Base-by-base conservation (phyloP, 2,329 filamentous ascomycete genomes). In the Ophiostoma tasmaniense region DNA sequence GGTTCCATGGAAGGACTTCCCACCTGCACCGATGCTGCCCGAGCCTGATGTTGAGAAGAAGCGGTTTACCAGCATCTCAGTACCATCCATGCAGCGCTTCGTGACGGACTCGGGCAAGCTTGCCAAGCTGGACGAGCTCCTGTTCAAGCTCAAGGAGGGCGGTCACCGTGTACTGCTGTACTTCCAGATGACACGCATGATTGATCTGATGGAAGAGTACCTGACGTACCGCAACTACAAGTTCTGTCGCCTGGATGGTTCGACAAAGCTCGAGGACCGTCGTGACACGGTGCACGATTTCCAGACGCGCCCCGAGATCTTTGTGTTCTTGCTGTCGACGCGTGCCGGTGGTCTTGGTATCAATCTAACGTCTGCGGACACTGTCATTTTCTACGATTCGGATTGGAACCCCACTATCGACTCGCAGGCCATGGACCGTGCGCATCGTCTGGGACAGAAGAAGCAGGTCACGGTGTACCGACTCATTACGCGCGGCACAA, bases 141-240 rank as follows among this genome's bases (percentile, higher is more conserved):
- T 99, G 17, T 91, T 91, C 77, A 86, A 93, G 78, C 88, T 99
- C 75, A 99, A 98, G 84, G 90, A 92, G 71, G 91, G 90, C 72
- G 91, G 91, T 45, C 95, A 99, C 75, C 93, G 95, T 76, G 95
- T 99, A 28, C 83, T 99, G 68, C 83, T 99, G 25, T 99, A 99
- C 84, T 99, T 99, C 91, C 95, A 99, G 83, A 99, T 99, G 95
- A 99, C 95, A 3, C 91, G 92, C 76, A 99, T 99, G 95, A 98
- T 99, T 76, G 94, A 99, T 78, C 83, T 99, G 71, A 98, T 98
- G 91, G 95, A 99, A 78, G 95, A 99, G 80, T 99, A 98, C 75
- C 84, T 99, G 70, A 98, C 95, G 0, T 98, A 98, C 81, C 92
- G 95, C 77, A 97, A 98, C 81, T 98, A 97, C 88, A 97, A 96